A percentile compares a stretch with the other conserved stretches of the same genome.
These are phyloP conservation scores for Heimioporus sp. DNA, from an alignment of 768 basidiomycete genomes.

Conservation along the genomic window DNA sequence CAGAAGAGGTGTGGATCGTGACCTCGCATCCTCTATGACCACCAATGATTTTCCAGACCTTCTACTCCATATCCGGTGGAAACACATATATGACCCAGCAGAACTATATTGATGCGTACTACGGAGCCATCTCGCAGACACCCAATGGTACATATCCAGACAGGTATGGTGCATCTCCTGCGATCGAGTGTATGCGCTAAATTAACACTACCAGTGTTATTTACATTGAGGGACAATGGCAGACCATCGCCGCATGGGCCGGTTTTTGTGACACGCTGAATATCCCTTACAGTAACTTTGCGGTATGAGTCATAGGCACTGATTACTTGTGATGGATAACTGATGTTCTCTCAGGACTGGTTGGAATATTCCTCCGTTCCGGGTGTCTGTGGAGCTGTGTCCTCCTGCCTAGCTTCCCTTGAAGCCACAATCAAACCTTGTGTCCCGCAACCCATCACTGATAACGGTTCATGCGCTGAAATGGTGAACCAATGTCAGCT, in stretches of 20 bases:
- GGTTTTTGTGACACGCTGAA: conserved; percentile 19
- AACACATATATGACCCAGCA: conserved; percentile 19
- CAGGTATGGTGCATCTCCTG: neutral
- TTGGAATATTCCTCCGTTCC: conserved; percentile 19
- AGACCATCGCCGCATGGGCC: conserved; percentile 20
- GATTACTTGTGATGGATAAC: neutral
- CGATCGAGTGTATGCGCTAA: neutral
- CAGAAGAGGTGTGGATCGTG: conserved; percentile 8
- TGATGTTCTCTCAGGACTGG: conserved; percentile 19
- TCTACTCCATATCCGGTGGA: conserved; percentile 18
- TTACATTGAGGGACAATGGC: conserved; percentile 10
- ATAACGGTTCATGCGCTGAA: conserved; percentile 22
- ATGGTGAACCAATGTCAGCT: conserved; percentile 14
- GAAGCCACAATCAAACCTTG: conserved; percentile 6
- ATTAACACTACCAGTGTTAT: conserved; percentile 5
- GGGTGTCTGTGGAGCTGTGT: conserved; percentile 15
- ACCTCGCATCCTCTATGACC: neutral
- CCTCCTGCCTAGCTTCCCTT: conserved; percentile 9
- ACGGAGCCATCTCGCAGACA: conserved; percentile 16
- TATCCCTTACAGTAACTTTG: conserved; percentile 22
- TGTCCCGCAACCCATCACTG: conserved; percentile 19
- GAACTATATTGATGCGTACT: conserved; percentile 23
- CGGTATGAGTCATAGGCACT: conserved; percentile 1
- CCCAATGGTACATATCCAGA: conserved; percentile 17
- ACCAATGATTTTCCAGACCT: conserved; percentile 6